These are phyloP conservation scores for Hebeloma cylindrosporum DNA, from an alignment of 768 basidiomycete species.

Conservation along the genomic window DNA sequence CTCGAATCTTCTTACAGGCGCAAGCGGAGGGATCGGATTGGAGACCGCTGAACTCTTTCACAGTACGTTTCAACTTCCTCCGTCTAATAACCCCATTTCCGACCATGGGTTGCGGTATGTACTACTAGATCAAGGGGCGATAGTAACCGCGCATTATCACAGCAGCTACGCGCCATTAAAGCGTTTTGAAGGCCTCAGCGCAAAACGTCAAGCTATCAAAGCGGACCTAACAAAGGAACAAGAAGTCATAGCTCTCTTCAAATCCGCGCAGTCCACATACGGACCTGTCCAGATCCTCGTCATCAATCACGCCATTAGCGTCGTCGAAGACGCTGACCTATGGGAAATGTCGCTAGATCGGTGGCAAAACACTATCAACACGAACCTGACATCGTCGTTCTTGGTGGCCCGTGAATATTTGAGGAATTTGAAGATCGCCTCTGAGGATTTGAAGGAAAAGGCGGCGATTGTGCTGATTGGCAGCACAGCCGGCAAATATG, in stretches of 20 bases:
- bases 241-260: conserved; percentile 53
- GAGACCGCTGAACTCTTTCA: conserved; percentile 58
- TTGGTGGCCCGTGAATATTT: conserved; percentile 66
- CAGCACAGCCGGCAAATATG: conserved; percentile 71
- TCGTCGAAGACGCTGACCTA: conserved; percentile 45
- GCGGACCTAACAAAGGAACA: conserved; percentile 61
- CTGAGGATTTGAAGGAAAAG: conserved; percentile 46
- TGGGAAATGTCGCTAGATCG: conserved; percentile 58
- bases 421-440: conserved; percentile 39
- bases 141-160: conserved; percentile 73
- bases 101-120: not conserved
- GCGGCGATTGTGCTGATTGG: conserved; percentile 67
- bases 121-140: conserved; percentile 61
- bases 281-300: conserved; percentile 57
- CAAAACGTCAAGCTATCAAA: conserved; percentile 40
- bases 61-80: conserved; percentile 34
- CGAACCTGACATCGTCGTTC: conserved; percentile 69
- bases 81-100: not conserved
- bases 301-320: conserved; percentile 63
- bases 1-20: conserved; percentile 52
- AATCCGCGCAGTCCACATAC: conserved; percentile 36
- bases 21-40: conserved; percentile 75
- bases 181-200: conserved; percentile 38
- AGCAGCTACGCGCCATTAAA: conserved; percentile 44
- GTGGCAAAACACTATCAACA: conserved; percentile 61